phyloP scores from a whole-genome alignment of 768 basidiomycete species.

The Pleurotus tuoliensis region DNA sequence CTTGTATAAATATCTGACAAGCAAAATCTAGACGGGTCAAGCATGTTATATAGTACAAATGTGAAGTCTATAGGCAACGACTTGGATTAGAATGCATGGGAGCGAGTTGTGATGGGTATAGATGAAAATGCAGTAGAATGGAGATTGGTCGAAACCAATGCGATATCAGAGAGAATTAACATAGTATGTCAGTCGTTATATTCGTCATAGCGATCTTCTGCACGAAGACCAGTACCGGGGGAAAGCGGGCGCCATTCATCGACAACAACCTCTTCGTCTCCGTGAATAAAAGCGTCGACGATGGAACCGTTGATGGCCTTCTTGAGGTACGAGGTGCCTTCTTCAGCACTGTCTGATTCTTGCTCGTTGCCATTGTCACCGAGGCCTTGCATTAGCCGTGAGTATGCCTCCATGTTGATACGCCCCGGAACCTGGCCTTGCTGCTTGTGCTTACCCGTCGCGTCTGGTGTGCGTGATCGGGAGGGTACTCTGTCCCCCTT shows the following conservation, averaged over 20 bases:
- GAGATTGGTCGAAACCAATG: neutral
- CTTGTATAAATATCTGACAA: too few species aligned
- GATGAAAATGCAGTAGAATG: neutral
- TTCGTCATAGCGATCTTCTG: slow-evolving; percentile 28
- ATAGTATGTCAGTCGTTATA: slow-evolving; percentile 30
- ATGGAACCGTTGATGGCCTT: neutral
- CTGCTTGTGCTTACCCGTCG: slow-evolving; percentile 14
- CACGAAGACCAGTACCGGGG: slow-evolving; percentile 11
- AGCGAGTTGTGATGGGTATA: neutral
- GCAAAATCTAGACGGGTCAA: too few species aligned
- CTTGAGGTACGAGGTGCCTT: neutral
- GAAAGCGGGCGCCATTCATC: slow-evolving; percentile 43
- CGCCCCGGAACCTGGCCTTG: slow-evolving; percentile 25
- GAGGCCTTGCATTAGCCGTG: slow-evolving; percentile 41
- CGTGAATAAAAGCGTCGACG: slow-evolving; percentile 4
- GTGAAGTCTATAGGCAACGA: neutral
- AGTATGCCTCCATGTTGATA: slow-evolving; percentile 56
- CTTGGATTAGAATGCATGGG: neutral
- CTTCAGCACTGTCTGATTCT: slow-evolving; percentile 11
- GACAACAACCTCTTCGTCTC: slow-evolving; percentile 30
- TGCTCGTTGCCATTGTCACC: slow-evolving; percentile 14
- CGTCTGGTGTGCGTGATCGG: neutral
- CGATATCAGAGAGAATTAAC: neutral
- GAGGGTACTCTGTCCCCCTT: slow-evolving; percentile 2
- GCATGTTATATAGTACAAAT: neutral